Base-by-base conservation (phyloP, 306 rosid genomes). In the Malus sieversii region DNA sequence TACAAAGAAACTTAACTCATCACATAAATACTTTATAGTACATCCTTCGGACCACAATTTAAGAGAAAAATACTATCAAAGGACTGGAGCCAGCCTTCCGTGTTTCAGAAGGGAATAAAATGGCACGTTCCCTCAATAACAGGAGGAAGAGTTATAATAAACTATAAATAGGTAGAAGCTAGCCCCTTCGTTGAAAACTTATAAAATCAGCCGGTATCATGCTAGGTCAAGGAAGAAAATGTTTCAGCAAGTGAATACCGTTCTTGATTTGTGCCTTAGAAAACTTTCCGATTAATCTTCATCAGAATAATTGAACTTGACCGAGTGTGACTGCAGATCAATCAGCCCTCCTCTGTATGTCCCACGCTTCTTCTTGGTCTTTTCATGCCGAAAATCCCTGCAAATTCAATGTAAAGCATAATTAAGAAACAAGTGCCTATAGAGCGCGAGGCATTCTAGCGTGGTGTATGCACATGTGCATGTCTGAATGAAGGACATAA, bases 311-410 rank as follows among this genome's bases (percentile, higher is more conserved):
- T 86, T 88, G 80, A 90, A 92, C 88, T 96, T 96, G 6, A 96
- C 77, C 0, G 99, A 96, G 82, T 96, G 91, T 29, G 99, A 89
- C 3, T 88, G 78, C 69, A 84, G 84, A 88, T 96, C 99, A 64
- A 96, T 90, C 74, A 74, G 87, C 60, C 99, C 99, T 70, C 99
- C 98, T 58, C 97, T 87, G 76, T 96, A 96, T 42, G 73, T 30
- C 53, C 99, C 99, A 71, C 98, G 99, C 81, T 96, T 96, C 87
- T 92, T 96, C 92, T 96, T 93, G 60, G 99, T 96, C 87, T 92
- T 96, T 87, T 96, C 97, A 23, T 92, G 99, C 78, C 99, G 97
- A 72, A 96, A 96, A 80, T 70, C 96, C 92, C 99, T 96, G 89
- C 45, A 12, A 18, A 68, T 58, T 66, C 52, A 72, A n/a, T 60